Percentiles rank a stretch among this genome's conserved stretches.
phyloP scores from a whole-genome alignment of 345 rosid genomes.

The Melaleuca quinquenervia region DNA sequence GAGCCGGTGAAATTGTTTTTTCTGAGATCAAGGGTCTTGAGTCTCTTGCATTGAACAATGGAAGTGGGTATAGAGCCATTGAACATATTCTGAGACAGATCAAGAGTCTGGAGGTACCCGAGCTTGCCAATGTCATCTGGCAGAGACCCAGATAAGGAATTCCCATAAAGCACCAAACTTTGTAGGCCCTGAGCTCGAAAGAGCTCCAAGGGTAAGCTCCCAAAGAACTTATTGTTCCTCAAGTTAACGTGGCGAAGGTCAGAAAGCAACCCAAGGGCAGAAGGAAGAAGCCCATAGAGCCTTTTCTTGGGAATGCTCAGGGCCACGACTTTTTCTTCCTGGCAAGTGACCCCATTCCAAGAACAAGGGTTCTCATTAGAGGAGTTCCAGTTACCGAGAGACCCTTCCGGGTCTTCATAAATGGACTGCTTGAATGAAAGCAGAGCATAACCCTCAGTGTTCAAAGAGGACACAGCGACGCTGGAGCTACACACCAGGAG shows the following conservation, averaged over 20 bases:
- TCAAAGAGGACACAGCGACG: constrained; percentile 22
- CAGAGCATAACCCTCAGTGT: constrained; percentile 67
- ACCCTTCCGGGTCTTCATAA: constrained; percentile 64
- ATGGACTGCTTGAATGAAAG: constrained; percentile 62
- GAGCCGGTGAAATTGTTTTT: constrained; percentile 71
- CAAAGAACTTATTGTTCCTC: constrained; percentile 63
- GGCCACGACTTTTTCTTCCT: constrained; percentile 63
- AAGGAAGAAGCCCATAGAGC: constrained; percentile 66
- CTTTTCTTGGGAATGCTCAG: constrained; percentile 79
- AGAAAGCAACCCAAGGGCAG: constrained; percentile 72
- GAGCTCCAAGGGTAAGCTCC: constrained; percentile 61
- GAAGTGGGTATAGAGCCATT: constrained; percentile 63
- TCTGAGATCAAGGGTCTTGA: constrained; percentile 63
- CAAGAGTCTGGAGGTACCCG: constrained; percentile 60
- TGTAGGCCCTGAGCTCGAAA: constrained; percentile 70
- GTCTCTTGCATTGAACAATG: constrained; percentile 66
- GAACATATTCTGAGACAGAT: constrained; percentile 80
- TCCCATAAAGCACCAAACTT: constrained; percentile 88
- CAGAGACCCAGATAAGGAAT: constrained; percentile 70
- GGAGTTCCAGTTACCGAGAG: constrained; percentile 72
- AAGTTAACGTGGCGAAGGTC: constrained; percentile 81
- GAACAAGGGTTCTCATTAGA: constrained; percentile 65
- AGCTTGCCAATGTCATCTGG: constrained; percentile 64
- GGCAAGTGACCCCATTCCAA: constrained; percentile 94
- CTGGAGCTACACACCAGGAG: constrained; percentile 14